Percentiles rank a stretch among this genome's conserved stretches.
Conservation (phyloP, 192 early-diverging fungal genomes). For the Coemansia biformis region DNA sequence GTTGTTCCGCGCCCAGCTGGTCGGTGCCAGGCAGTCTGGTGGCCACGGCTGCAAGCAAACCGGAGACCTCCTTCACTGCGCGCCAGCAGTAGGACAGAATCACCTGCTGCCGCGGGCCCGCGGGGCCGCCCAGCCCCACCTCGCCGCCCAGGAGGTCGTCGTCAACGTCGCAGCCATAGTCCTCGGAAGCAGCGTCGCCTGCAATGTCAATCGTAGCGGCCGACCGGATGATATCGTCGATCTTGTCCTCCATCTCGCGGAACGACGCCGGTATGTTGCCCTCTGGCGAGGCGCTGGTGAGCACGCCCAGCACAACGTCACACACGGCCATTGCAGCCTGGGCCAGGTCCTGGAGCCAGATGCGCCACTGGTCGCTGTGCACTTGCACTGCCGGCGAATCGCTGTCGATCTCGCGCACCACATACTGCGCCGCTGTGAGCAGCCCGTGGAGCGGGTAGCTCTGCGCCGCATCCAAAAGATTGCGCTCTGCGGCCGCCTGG, state of each 20-base stretch:
- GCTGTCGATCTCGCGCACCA: slow-evolving; percentile 61
- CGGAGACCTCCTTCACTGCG: slow-evolving; percentile 80
- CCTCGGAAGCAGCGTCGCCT: neutral
- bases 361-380: slow-evolving; percentile 50
- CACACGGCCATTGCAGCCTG: slow-evolving; percentile 53
- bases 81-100: slow-evolving; percentile 90
- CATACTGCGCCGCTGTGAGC: slow-evolving; percentile 54
- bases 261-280: slow-evolving; percentile 82
- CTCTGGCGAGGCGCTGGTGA: slow-evolving; percentile 79
- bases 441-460: slow-evolving; percentile 56
- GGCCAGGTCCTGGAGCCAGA: slow-evolving; percentile 47
- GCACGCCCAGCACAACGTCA: slow-evolving; percentile 60
- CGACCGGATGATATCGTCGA: slow-evolving; percentile 46
- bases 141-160: slow-evolving; percentile 28
- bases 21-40: slow-evolving; percentile 24
- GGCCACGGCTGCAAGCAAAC: slow-evolving; percentile 50
- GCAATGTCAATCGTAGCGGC: slow-evolving; percentile 5
- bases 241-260: slow-evolving; percentile 56
- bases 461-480: slow-evolving; percentile 51
- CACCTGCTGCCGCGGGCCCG: slow-evolving; percentile 70
- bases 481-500: slow-evolving; percentile 37
- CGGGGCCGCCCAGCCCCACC: slow-evolving; percentile 22
- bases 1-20: slow-evolving; percentile 48
- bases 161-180: slow-evolving; percentile 19
- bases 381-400: slow-evolving; percentile 35